Evolutionary conservation across 1,284 basidiomycete species (phyloP).

Genomic region (Moesziomyces parantarcticus): DNA sequence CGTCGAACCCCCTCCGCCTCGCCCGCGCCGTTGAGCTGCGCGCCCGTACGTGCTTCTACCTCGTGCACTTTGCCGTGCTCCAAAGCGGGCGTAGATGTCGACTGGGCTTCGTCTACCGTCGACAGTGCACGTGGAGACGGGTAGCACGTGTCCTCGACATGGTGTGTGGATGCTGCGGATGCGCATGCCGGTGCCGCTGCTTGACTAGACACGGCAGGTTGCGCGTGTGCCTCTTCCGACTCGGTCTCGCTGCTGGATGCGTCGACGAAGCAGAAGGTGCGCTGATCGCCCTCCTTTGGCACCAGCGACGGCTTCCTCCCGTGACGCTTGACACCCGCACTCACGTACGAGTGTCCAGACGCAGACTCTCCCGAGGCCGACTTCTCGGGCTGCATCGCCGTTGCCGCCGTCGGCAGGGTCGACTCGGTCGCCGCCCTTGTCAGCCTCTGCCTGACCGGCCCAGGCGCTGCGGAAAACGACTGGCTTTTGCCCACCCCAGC

Average conservation of each 20-base stretch:
- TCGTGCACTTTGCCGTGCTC: too few relatives aligned
- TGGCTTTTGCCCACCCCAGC: slow-evolving; percentile 13
- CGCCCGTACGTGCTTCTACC: too few relatives aligned
- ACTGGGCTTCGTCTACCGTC: too few relatives aligned
- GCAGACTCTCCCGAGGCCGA: neutral
- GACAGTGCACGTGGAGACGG: too few relatives aligned
- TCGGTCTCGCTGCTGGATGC: slow-evolving; percentile 14
- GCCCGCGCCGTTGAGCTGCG: neutral
- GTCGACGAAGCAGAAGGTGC: slow-evolving; percentile 43
- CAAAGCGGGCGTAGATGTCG: too few relatives aligned
- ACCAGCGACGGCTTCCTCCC: slow-evolving; percentile 27
- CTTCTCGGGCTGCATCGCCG: slow-evolving; percentile 3
- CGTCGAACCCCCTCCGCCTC: slow-evolving; percentile 12
- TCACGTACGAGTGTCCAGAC: neutral
- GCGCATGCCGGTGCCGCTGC: neutral
- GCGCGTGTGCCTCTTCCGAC: slow-evolving; percentile 10
- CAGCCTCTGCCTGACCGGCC: slow-evolving; percentile 22
- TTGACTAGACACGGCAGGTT: neutral
- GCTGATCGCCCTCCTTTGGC: slow-evolving; percentile 29
- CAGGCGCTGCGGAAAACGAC: slow-evolving; percentile 21
- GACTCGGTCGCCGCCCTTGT: slow-evolving; percentile 32
- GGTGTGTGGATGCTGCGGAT: neutral
- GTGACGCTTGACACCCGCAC: slow-evolving; percentile 4
- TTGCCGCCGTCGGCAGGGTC: slow-evolving; percentile 8
- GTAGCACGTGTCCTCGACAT: neutral